Percentiles rank a stretch among this genome's conserved stretches.
Conservation (phyloP, 2,329 filamentous ascomycete genomes). For the Sphaceloma murrayae region DNA sequence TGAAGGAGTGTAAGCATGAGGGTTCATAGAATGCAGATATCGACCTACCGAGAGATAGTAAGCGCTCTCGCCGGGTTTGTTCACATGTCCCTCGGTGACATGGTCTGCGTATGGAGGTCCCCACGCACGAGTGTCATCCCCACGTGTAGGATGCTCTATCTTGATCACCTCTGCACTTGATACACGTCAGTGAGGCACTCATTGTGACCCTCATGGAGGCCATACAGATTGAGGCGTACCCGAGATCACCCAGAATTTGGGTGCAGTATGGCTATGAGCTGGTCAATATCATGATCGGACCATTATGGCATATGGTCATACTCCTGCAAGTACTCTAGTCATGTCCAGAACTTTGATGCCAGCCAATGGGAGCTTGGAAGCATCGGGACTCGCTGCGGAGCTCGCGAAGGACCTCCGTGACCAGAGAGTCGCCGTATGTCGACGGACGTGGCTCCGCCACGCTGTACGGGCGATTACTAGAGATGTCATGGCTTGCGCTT, state of each 20-base stretch:
- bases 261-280: slow-evolving; percentile 98
- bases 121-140: slow-evolving; percentile 93
- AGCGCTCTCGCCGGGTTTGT: slow-evolving; percentile 78
- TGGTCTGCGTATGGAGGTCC: slow-evolving; percentile 88
- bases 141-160: slow-evolving; percentile 82
- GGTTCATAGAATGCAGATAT: background rate
- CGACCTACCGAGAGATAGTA: slow-evolving; percentile 78
- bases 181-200: too few species aligned
- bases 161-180: slow-evolving; percentile 89
- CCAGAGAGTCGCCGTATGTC: too few species aligned
- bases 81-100: slow-evolving; percentile 44
- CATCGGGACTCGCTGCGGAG: slow-evolving; percentile 26
- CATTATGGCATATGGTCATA: slow-evolving; percentile 34
- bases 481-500: background rate
- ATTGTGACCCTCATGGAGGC: slow-evolving; percentile 28
- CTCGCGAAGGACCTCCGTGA: slow-evolving; percentile 1
- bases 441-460: slow-evolving; percentile 4
- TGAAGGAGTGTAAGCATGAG: slow-evolving; percentile 32
- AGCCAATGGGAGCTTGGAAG: slow-evolving; percentile 58
- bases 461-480: background rate
- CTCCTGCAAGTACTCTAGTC: slow-evolving; percentile 89
- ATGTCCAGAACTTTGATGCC: slow-evolving; percentile 89
- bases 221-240: slow-evolving; percentile 50
- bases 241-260: slow-evolving; percentile 90
- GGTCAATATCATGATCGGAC: slow-evolving; percentile 20